phyloP scores from a whole-genome alignment of 1,139 yeast genomes.

The Candida mesenterica region DNA sequence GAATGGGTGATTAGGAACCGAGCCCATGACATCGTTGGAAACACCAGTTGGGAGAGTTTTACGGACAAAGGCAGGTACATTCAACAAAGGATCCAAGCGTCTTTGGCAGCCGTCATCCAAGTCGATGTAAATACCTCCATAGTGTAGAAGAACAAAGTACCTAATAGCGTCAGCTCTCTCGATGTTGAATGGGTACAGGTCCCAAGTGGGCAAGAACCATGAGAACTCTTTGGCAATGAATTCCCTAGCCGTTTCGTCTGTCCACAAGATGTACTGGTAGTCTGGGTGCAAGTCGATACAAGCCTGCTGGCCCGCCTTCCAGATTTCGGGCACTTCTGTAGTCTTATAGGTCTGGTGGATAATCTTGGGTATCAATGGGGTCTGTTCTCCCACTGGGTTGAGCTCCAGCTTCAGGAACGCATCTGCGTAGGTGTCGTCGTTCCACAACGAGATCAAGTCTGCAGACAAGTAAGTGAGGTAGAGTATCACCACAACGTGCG shows the following conservation, averaged over 20 bases:
- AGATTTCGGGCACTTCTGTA: constrained; percentile 69
- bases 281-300: constrained; percentile 82
- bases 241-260: constrained; percentile 78
- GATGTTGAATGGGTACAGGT: constrained; percentile 74
- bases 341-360: constrained; percentile 93
- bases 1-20: constrained; percentile 84
- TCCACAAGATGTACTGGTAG: constrained; percentile 86
- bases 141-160: constrained; percentile 77
- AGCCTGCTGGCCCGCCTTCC: constrained; percentile 76
- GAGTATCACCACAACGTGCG: constrained; percentile 53
- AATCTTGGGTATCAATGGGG: constrained; percentile 74
- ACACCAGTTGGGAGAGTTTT: constrained; percentile 90
- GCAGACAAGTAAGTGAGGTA: constrained; percentile 63
- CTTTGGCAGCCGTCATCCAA: constrained; percentile 85
- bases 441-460: constrained; percentile 71
- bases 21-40: constrained; percentile 91
- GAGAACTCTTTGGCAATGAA: constrained; percentile 77
- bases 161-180: constrained; percentile 93
- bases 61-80: constrained; percentile 82
- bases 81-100: constrained; percentile 72
- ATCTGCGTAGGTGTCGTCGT: constrained; percentile 69
- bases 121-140: constrained; percentile 90
- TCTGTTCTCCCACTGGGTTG: constrained; percentile 43
- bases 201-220: constrained; percentile 83
- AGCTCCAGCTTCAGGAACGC: constrained; percentile 61